Percentiles rank a stretch among this genome's conserved stretches.
Conservation (phyloP, 2,329 filamentous ascomycete species). For the Cordyceps javanica region DNA sequence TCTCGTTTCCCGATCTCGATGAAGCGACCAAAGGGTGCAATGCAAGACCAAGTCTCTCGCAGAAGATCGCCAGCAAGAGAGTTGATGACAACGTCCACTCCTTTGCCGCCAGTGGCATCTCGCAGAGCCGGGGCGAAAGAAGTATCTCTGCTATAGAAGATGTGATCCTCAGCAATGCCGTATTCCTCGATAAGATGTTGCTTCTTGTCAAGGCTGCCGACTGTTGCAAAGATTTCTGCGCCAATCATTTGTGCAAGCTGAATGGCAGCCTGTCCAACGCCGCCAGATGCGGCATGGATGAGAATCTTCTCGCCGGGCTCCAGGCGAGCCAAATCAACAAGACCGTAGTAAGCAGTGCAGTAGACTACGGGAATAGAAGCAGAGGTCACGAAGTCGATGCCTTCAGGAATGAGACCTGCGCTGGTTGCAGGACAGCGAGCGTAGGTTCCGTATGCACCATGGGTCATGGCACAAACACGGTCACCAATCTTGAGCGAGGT, state of each 20-base stretch:
- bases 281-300: slow-evolving; percentile 33
- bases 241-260: slow-evolving; percentile 31
- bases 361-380: slow-evolving; percentile 36
- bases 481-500: slow-evolving; percentile 62
- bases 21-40: slow-evolving; percentile 39
- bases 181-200: slow-evolving; percentile 31
- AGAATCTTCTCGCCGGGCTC: slow-evolving; percentile 32
- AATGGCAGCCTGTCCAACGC: slow-evolving; percentile 35
- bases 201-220: slow-evolving; percentile 32
- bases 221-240: slow-evolving; percentile 38
- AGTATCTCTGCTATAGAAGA: slow-evolving; percentile 23
- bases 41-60: slow-evolving; percentile 36
- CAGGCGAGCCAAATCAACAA: slow-evolving; percentile 33
- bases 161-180: slow-evolving; percentile 28
- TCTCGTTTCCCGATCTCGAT: slow-evolving; percentile 39
- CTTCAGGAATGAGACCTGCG: slow-evolving; percentile 31
- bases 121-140: slow-evolving; percentile 20
- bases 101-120: slow-evolving; percentile 35
- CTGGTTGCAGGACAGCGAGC: slow-evolving; percentile 27
- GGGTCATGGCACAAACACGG: slow-evolving; percentile 55
- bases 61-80: slow-evolving; percentile 37
- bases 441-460: slow-evolving; percentile 29
- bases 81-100: slow-evolving; percentile 65
- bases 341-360: slow-evolving; percentile 33
- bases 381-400: slow-evolving; percentile 30